Evolutionary conservation across 2,329 filamentous ascomycete species (phyloP).

Genomic region (Aspergillus vadensis): DNA sequence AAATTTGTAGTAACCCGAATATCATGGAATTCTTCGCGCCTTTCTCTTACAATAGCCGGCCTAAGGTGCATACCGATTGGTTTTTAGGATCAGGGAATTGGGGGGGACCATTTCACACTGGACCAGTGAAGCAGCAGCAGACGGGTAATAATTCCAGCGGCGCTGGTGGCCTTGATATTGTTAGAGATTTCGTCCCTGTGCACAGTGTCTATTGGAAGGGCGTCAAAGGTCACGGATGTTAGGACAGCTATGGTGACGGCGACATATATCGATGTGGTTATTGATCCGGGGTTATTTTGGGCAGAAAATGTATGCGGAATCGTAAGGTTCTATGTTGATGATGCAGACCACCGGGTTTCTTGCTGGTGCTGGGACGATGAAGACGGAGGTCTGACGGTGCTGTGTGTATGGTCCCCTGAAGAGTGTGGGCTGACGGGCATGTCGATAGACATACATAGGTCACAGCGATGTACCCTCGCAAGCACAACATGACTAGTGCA

Average conservation of each 20-base stretch:
- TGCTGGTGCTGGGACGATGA: slow-evolving; percentile 45
- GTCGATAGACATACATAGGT: too few relatives aligned
- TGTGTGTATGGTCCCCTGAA: too few relatives aligned
- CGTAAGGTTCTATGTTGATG: slow-evolving; percentile 29
- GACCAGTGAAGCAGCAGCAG: slow-evolving; percentile 25
- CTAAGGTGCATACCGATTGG: too few relatives aligned
- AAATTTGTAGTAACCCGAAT: too few relatives aligned
- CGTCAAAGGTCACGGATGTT: slow-evolving; percentile 61
- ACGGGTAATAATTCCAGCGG: slow-evolving; percentile 31
- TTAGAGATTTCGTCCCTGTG: slow-evolving; percentile 58
- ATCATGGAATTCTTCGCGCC: too few relatives aligned
- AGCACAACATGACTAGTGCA: too few relatives aligned
- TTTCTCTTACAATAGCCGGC: too few relatives aligned
- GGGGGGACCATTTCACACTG: too few relatives aligned
- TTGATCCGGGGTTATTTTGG: slow-evolving; percentile 55
- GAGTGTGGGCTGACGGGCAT: too few relatives aligned
- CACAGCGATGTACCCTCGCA: too few relatives aligned
- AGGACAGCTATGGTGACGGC: slow-evolving; percentile 67
- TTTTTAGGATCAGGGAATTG: too few relatives aligned
- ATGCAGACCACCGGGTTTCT: slow-evolving; percentile 50
- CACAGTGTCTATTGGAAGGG: slow-evolving; percentile 61
- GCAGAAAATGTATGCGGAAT: slow-evolving; percentile 45
- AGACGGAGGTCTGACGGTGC: too few relatives aligned
- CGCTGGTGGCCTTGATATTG: slow-evolving; percentile 49
- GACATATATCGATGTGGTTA: slow-evolving; percentile 62